Percentiles rank a stretch among this genome's conserved stretches.
Evolutionary conservation across 2,329 filamentous ascomycete genomes (phyloP).

Genomic region (Neospermospora avenae): DNA sequence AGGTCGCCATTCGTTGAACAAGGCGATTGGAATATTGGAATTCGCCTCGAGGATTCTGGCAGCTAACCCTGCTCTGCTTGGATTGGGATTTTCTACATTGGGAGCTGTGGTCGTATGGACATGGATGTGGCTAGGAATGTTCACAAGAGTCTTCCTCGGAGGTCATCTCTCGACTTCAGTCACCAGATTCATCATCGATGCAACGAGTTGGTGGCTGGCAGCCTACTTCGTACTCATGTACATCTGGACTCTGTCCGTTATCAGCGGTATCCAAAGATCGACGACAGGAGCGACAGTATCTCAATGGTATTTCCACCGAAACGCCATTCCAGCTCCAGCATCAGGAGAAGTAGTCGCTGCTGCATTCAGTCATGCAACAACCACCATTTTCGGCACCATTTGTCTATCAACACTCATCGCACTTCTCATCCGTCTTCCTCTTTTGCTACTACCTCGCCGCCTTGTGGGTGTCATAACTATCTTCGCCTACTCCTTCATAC

Average conservation of each 20-base stretch:
- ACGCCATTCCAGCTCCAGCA: constrained; percentile 71
- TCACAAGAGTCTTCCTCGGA: constrained; percentile 91
- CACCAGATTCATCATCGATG: constrained; percentile 73
- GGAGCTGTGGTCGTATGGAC: constrained; percentile 80
- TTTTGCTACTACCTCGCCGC: constrained; percentile 77
- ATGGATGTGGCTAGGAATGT: constrained; percentile 96
- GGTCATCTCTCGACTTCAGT: constrained; percentile 69
- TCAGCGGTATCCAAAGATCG: constrained; percentile 83
- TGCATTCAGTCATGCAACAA: constrained; percentile 75
- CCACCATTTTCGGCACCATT: constrained; percentile 88
- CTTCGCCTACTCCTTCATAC: constrained; percentile 75
- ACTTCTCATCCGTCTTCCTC: constrained; percentile 76
- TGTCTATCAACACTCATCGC: constrained; percentile 82
- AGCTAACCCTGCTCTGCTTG: constrained; percentile 76
- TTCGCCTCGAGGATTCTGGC: constrained; percentile 86
- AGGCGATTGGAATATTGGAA: constrained; percentile 84
- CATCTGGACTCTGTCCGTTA: constrained; percentile 87
- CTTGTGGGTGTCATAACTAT: constrained; percentile 61
- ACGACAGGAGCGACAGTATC: constrained; percentile 94
- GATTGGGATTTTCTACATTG: constrained; percentile 79
- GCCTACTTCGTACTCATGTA: constrained; percentile 90
- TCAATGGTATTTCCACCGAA: constrained; percentile 98
- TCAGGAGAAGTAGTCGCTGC: constrained; percentile 80
- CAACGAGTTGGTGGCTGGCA: constrained; percentile 94
- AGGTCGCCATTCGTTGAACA: constrained; percentile 75